Evolutionary conservation across 192 early-diverging fungal genomes (phyloP), one percentile per base, ranked within the genome.

Genomic region (Podila clonocystis): DNA sequence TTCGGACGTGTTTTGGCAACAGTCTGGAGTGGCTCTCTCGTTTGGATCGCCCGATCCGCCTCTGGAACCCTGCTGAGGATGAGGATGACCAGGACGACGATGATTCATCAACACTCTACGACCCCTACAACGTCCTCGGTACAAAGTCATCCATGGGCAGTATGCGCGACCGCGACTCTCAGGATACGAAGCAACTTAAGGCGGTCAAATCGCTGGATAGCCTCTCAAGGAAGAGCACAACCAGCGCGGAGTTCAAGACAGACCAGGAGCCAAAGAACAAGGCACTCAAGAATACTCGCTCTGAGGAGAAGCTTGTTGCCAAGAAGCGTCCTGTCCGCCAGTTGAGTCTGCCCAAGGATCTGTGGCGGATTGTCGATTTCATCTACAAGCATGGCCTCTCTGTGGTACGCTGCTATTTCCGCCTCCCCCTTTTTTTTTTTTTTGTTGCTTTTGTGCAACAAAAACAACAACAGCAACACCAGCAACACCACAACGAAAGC

Each of bases 1-100:
- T 87, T 34, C 83, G 86, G 3, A 93, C 94, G 6, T 93, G 92
- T 73, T 95, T 94, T 82, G 95, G 94, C 5, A 88, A 87, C 72
- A 85, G 82, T 0, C 65, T 98, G 33, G 92, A 93, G 28, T 80
- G 89, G 20, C 82, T 98, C 19, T 84, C 88, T 5, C 85, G 87
- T 9, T 73, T 92, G 65, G 85, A 89, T 22, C 58, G 82, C 41
- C 88, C 95, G 0, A 85, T 93, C 9, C 83, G 90, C 52, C 62
- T 61, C 2, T 88, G 87, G 89, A 74, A 65, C 9, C 72, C 80
- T 1, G 83, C 89, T 60, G 82, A 65, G 22, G 77, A 80, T 15
- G 77, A 69, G 0, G 67, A 64, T 30, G 70, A 80, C 2, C 50
- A 38, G 3, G 77, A 80, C 15, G 77, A 80, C 8, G 77, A 80